These are phyloP conservation scores for Blastocystis sp. DNA, from an alignment of 352 stramenopile species.

Conservation along the genomic window DNA sequence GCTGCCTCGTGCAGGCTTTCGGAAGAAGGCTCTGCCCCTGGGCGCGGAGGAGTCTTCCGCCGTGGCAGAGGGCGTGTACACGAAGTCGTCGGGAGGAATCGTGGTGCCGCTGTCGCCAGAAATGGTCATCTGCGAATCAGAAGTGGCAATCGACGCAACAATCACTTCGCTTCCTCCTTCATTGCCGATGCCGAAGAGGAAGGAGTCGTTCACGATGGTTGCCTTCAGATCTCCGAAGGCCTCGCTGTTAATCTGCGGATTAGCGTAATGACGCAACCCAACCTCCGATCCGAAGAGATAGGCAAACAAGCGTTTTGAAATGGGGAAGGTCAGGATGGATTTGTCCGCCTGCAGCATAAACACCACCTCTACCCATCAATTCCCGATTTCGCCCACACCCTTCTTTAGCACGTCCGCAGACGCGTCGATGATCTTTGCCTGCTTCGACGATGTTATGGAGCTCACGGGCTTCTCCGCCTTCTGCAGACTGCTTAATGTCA, in stretches of 20 bases:
- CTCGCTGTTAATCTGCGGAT: slow-evolving; percentile 13
- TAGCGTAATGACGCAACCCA: neutral
- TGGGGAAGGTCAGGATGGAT: neutral
- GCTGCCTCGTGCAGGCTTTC: neutral
- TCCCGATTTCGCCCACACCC: neutral
- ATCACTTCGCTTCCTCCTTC: slow-evolving; percentile 10
- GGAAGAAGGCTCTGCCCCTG: neutral
- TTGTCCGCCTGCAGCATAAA: slow-evolving; percentile 42
- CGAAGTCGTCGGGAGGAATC: slow-evolving; percentile 54
- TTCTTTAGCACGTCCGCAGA: neutral
- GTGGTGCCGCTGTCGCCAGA: neutral
- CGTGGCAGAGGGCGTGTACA: neutral
- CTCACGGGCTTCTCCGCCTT: neutral
- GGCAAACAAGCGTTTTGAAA: neutral
- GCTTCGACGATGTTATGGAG: neutral
- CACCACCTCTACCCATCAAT: slow-evolving; percentile 12
- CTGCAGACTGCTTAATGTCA: neutral
- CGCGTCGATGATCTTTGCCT: slow-evolving; percentile 6
- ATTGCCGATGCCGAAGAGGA: neutral
- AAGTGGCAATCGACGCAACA: neutral
- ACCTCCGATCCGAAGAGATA: slow-evolving; percentile 31
- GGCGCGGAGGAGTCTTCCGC: neutral
- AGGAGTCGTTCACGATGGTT: neutral
- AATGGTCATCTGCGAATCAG: slow-evolving; percentile 20
- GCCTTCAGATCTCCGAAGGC: neutral